These are phyloP conservation scores for Colletotrichum horii DNA, from an alignment of 2,329 filamentous ascomycete genomes.

Conservation along the genomic window DNA sequence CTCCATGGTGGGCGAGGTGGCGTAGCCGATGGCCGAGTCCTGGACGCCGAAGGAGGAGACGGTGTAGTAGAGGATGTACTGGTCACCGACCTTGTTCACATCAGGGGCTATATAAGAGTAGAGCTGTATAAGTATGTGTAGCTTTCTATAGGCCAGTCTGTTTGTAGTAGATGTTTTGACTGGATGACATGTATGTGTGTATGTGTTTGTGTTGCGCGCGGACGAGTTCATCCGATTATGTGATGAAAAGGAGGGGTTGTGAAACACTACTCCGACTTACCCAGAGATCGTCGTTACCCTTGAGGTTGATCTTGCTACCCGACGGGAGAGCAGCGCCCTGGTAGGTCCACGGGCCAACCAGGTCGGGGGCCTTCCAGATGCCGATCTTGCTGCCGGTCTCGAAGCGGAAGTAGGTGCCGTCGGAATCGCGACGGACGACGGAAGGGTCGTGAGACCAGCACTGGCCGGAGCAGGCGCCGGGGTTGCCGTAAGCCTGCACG, in stretches of 20 bases:
- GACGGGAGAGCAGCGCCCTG: constrained; percentile 42
- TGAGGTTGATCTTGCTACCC: constrained; percentile 43
- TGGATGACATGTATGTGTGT: background rate
- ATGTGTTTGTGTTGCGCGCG: background rate
- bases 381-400: constrained; percentile 44
- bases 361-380: constrained; percentile 39
- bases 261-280: constrained; percentile 29
- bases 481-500: constrained; percentile 29
- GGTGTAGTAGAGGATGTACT: constrained; percentile 72
- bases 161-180: background rate
- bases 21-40: constrained; percentile 64
- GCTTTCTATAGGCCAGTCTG: background rate
- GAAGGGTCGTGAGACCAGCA: constrained; percentile 44
- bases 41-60: constrained; percentile 68
- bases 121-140: background rate
- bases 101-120: constrained; percentile 59
- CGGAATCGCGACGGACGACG: constrained; percentile 38
- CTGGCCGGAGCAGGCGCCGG: constrained; percentile 40
- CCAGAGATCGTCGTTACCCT: constrained; percentile 48
- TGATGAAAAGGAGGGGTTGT: too few species aligned
- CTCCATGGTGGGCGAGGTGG: constrained; percentile 50
- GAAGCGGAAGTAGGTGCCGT: constrained; percentile 49
- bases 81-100: constrained; percentile 57
- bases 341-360: constrained; percentile 48
- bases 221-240: background rate